Base-by-base conservation (phyloP, 352 stramenopile genomes). In the Pythium coloratum region DNA sequence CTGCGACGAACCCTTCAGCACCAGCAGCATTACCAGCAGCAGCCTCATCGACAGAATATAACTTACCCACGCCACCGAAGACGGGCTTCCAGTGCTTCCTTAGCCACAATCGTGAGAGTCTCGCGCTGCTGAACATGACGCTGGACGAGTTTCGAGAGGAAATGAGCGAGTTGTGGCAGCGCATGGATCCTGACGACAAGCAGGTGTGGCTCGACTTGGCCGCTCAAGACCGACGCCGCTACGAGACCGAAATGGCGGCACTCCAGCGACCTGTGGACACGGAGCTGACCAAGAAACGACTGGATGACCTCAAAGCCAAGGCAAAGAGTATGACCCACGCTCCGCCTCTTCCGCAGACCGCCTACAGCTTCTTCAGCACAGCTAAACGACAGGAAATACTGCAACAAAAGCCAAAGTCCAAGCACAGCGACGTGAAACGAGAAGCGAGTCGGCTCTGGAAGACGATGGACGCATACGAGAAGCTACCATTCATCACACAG, bases 81-180 rank as follows among this genome's bases (percentile, higher is more conserved):
- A 81, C 78, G n/a, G 79, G 67, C 24, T 91, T 91, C 40, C 81
- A 89, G 49, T 66, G 88, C 18, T 89, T 91, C 54, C 70, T 91
- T 59, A 73, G 64, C 28, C 75, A 85, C 59, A 82, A 89, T 30
- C 77, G 76, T 16, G 76, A 85, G 63, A 85, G 72, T 36, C 82
- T 90, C 30, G 65, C 71, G 42, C 73, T 87, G 13, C 56, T 85
- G 12, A 75, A 77, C 46, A 82, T 88, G 71, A 77, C 81, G 26
- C 69, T 82, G 38, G 84, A 86, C 26, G 79, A 80, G 54, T 86
- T 89, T 40, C 76, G 70, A 18, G 66, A 74, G 24, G 82, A 89
- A 56, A 88, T 88, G 75, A 77, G 78, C 38, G 63, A 74, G 40
- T 44, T 88, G 10, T 89, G 82, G 80, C 79, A 72, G 20, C 70